Base-by-base conservation (phyloP, 805 yeast species). In the Candida ascalaphidarum region DNA sequence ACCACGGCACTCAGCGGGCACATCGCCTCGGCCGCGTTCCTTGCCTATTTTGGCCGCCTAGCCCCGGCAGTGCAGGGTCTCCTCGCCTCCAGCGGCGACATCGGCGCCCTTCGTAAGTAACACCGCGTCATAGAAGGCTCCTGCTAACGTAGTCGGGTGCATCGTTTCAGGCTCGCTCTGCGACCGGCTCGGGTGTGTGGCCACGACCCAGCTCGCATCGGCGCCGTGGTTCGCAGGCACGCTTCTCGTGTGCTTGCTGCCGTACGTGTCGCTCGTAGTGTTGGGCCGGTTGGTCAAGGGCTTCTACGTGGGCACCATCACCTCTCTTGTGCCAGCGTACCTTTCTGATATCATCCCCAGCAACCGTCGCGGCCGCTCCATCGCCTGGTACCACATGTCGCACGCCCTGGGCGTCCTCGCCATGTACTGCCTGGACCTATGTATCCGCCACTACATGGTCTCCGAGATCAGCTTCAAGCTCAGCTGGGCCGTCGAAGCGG, bases 71-170 rank as follows among this genome's bases (percentile, higher is more conserved):
- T 55, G 28, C 41, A 40, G 7, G 42, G 44, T 17, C 26, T 56
- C 28, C 29, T 56, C 7, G 41, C 40, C 19, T 43, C 55, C 7
- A 44, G 52, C 23, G 47, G 41, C 27, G 39, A 55, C 4, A 39
- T 57, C n/a, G 65, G 65, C 2, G 61, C 63, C n/a, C 49, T 55
- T 7, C 38, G 55, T 50, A 43, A 17, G 39, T 53, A 35, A 25
- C 12, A 26, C 22, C 11, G 19, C 13, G 7, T 23, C 9, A 17
- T n/a, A 12, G 5, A n/a, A 21, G 14, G n/a, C 7, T n/a, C 12
- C 24, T 18, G 14, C 44, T 44, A 37, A 45, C 43, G 13, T 27
- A 50, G 55, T 48, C 25, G 58, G 63, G n/a, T 47, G 59, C 28
- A 34, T 56, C 1, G 23, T 50, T 4, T 35, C 50, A 32, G 61